phyloP scores from a whole-genome alignment of 768 basidiomycete genomes.

The Stropharia rugosoannulata region DNA sequence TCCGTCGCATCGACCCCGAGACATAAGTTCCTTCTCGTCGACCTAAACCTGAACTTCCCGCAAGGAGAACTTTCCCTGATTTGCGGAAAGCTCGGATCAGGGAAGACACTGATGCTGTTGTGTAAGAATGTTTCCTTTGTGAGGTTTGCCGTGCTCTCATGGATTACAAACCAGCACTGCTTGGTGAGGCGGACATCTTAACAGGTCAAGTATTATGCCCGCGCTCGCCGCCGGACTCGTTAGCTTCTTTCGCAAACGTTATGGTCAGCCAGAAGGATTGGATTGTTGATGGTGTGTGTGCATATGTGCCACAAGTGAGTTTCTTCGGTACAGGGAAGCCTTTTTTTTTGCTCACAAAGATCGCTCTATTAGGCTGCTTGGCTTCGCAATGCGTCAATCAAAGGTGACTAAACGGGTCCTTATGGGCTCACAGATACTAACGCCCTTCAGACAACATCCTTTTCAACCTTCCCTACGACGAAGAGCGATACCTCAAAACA shows the following conservation, averaged over 20 bases:
- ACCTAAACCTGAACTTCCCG: constrained; percentile 78
- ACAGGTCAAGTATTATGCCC: constrained; percentile 82
- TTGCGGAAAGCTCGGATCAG: constrained; percentile 87
- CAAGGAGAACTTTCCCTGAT: constrained; percentile 76
- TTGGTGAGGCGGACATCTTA: constrained; percentile 87
- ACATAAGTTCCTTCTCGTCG: constrained; percentile 78
- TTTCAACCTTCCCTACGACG: constrained; percentile 74
- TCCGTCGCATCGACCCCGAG: constrained; percentile 72
- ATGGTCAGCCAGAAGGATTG: constrained; percentile 56
- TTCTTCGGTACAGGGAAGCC: background rate
- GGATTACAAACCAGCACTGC: constrained; percentile 32
- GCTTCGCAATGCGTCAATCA: constrained; percentile 66
- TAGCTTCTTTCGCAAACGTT: constrained; percentile 56
- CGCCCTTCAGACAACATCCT: constrained; percentile 54
- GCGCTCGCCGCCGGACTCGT: constrained; percentile 77
- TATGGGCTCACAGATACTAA: background rate
- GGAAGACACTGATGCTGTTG: constrained; percentile 83
- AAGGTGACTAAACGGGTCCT: constrained; percentile 6
- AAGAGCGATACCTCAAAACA: constrained; percentile 71
- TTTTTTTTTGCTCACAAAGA: background rate
- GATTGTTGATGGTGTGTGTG: constrained; percentile 76
- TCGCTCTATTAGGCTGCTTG: constrained; percentile 42
- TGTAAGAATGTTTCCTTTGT: constrained; percentile 31
- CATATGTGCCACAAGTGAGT: constrained; percentile 80
- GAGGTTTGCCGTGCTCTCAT: background rate